Evolutionary conservation across 1,284 basidiomycete species (phyloP), one percentile per base, ranked within the genome.

Genomic region (Cryptococcus sp.): DNA sequence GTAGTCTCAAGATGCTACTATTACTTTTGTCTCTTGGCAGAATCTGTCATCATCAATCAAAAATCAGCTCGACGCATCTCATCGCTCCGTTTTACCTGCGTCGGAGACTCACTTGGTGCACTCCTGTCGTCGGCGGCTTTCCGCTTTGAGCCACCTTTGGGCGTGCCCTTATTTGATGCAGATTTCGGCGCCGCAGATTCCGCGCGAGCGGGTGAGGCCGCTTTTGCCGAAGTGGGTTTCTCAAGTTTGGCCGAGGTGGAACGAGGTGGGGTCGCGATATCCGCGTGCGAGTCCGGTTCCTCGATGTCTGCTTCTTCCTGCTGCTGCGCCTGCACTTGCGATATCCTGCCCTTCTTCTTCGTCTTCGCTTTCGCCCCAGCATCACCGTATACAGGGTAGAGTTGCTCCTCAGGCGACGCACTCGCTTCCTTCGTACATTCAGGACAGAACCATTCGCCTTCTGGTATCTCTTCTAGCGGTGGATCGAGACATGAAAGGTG

Each of bases 381-480:
- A 43, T 45, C 25, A 20, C 42, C 52, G 40, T 50, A 20, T 6
- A 40, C 54, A 3, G 58, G 54, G 3, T 23, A 17, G 46, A 64
- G 59, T 15, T 50, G 54, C 46, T 61, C 57, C 13, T 64, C 60
- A 4, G 55, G 55, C 3, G 60, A 57, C 3, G 55, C 63, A 20
- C 56, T 54, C 53, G 64, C 48, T 61, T 61, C 42, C 70, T 70
- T 64, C 3, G 35, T 39, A 43, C 91, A 94, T 50, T 83, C 81
- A 0, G 88, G 86, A 70, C 91, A 94, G 82, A 93, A 94, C 92
- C 92, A 95, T 75, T 93, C 90, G 40, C 90, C 93, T 22, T 91
- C 89, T 0, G 94, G 94, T 16, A 94, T 81, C 1, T 82, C 85
- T 16, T 79, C 73, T 50, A 98, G 79, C 3, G 91, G 90, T 7